Evolutionary conservation across 1,284 basidiomycete species (phyloP), one percentile per base, ranked within the genome.

Genomic region (Austroboletus sp.): DNA sequence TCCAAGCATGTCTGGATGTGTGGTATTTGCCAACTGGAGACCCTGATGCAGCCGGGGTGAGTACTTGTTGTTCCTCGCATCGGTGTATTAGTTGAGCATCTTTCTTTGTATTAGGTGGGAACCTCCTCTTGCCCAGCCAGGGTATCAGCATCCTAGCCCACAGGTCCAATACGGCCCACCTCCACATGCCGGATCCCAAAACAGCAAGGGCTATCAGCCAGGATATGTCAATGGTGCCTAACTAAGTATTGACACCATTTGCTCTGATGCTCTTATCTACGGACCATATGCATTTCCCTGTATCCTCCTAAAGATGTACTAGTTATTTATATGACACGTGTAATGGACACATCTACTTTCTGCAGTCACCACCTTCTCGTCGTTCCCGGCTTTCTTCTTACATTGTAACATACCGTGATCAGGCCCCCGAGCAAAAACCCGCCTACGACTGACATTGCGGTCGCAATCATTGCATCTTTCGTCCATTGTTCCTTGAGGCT

Each of bases 1-100:
- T 67, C 71, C 6, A 66, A 60, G 17, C 68, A 66, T 38, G 57
- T 78, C n/a, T 78, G 75, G 75, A 60, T 71, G 49, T 79, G 75
- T 57, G 63, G 66, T 13, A 73, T 75, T 48, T 78, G 75, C 53
- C 71, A 76, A 44, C 72, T 76, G 65, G 61, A 65, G 47, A 65
- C 72, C 13, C 66, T 68, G 0, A 59, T 70, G 51, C 74, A 76
- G 50, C 61, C 59, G 47, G 70, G 67, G 74, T 76, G 42, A 54
- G 73, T 30, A 12, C 12, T 23, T n/a, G 8, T 3, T 17, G 4
- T 32, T 48, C n/a, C 6, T 39, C 26, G 10, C 1, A 13, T 7
- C 11, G 7, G 31, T 6, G 19, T 6, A 3, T 25, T 4, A 27
- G 48, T 10, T 10, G 37, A 23, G 12, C 3, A n/a, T 11, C 3